phyloP scores from a whole-genome alignment of 495 filamentous ascomycete species.

The Neurospora sp. region DNA sequence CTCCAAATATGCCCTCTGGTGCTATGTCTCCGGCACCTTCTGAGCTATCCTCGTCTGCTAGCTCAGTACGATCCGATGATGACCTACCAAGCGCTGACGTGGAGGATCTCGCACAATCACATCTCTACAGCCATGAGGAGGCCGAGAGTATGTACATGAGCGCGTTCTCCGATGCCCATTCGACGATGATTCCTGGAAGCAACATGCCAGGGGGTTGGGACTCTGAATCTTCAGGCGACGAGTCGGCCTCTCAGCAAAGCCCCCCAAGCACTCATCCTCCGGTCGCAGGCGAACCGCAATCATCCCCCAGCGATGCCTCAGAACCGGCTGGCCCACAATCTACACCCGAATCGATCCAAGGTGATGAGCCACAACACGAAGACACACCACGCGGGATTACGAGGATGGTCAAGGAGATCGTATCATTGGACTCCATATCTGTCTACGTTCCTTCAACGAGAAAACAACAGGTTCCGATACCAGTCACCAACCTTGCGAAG shows the following conservation, averaged over 20 bases:
- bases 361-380: conserved; percentile 16
- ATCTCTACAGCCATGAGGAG: conserved; percentile 78
- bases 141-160: conserved; percentile 94
- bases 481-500: conserved; percentile 16
- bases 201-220: conserved; percentile 54
- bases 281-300: not conserved
- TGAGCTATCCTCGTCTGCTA: conserved; percentile 16
- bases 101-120: conserved; percentile 59
- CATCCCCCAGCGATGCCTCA: not conserved
- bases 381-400: conserved; percentile 39
- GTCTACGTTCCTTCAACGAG: conserved; percentile 35
- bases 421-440: conserved; percentile 30
- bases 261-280: not conserved
- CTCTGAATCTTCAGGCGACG: conserved; percentile 12
- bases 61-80: conserved; percentile 7
- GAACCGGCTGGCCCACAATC: not conserved
- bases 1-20: conserved; percentile 6
- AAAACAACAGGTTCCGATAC: conserved; percentile 15
- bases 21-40: conserved; percentile 8
- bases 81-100: not conserved
- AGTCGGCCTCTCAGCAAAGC: not conserved
- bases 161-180: conserved; percentile 35
- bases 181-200: not conserved
- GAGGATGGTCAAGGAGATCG: conserved; percentile 36
- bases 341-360: not conserved